Evolutionary conservation across 2,329 filamentous ascomycete genomes (phyloP), one percentile per base, ranked within the genome.

Genomic region (Pochonia chlamydosporia): DNA sequence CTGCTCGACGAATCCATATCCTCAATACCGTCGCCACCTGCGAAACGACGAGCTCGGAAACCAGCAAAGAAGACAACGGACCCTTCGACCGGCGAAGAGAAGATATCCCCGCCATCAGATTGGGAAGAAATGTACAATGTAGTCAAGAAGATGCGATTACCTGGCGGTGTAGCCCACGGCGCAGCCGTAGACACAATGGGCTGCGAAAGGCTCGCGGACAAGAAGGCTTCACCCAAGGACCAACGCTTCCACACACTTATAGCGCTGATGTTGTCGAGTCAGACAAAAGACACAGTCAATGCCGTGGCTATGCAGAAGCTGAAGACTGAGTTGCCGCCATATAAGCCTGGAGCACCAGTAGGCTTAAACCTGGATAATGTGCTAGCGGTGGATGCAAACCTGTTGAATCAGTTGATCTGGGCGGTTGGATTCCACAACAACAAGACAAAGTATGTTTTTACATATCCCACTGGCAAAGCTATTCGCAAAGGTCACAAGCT

Each of bases 181-280:
- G 93, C 93, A 1, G 87, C 92, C 1, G 93, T 99, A 10, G 93
- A 99, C 65, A 97, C 92, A 0, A 96, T 97, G 91, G 93, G 93
- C 10, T 99, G 93, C 67, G 90, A 90, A 66, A 79, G 80, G 7
- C 74, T 93, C 9, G 87, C 87, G 3, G 69, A 75, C 41, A 63
- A 68, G 14, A 65, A 57, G 2, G 74, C 76, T 10, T 73, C 68
- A 48, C 62, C 72, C 23, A 72, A 68, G 49, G 78, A 80, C 60
- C 82, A 82, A 62, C 79, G 91, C 6, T 91, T 95, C 58, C 91
- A 96, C 60, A 95, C 89, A 3, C 78, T 96, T 25, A 76, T 95
- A 33, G 81, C 90, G 13, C 74, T 96, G 52, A 96, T 96, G 91
- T 77, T 96, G 28, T 92, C 86, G 30, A 89, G 85, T 43, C 91